These are phyloP conservation scores for Lasiosphaeris hirsuta DNA, from an alignment of 495 filamentous ascomycete species.

Conservation along the genomic window DNA sequence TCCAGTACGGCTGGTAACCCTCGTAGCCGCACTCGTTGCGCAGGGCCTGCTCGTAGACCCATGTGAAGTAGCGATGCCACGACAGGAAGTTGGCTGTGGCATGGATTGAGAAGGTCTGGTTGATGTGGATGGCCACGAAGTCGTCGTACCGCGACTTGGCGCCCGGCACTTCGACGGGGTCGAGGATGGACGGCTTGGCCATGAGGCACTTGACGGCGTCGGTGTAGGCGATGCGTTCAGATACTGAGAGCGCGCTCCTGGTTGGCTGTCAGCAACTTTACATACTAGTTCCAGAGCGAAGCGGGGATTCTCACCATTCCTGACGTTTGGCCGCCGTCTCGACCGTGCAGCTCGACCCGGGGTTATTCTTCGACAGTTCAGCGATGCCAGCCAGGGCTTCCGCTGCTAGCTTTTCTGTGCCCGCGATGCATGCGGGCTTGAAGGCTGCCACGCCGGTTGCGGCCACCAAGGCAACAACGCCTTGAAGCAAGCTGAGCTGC, in stretches of 20 bases:
- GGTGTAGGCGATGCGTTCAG: slow-evolving; percentile 55
- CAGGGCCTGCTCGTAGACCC: slow-evolving; percentile 61
- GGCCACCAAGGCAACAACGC: not conserved
- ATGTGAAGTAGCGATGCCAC: slow-evolving; percentile 68
- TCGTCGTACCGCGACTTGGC: slow-evolving; percentile 57
- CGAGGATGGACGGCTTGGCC: slow-evolving; percentile 45
- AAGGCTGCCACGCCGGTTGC: not conserved
- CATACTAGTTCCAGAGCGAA: too few species aligned
- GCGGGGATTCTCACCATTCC: slow-evolving; percentile 4
- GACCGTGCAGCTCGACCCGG: not conserved
- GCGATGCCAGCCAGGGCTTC: not conserved
- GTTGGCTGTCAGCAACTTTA: not conserved
- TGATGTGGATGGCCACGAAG: slow-evolving; percentile 65
- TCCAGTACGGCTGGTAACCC: slow-evolving; percentile 60
- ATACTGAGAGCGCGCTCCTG: slow-evolving; percentile 43
- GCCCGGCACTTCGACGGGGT: slow-evolving; percentile 28
- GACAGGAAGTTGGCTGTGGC: slow-evolving; percentile 62
- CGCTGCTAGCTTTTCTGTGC: slow-evolving; percentile 3
- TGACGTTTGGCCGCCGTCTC: slow-evolving; percentile 2
- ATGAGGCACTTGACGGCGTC: slow-evolving; percentile 61
- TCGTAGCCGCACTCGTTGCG: slow-evolving; percentile 66
- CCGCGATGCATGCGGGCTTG: not conserved
- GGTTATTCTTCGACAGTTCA: not conserved
- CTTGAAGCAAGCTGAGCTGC: not conserved
- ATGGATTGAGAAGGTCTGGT: slow-evolving; percentile 59